Percentiles rank a stretch among this genome's conserved stretches.
Evolutionary conservation across 2,329 filamentous ascomycete genomes (phyloP).

Genomic region (Stachybotrys chartarum): DNA sequence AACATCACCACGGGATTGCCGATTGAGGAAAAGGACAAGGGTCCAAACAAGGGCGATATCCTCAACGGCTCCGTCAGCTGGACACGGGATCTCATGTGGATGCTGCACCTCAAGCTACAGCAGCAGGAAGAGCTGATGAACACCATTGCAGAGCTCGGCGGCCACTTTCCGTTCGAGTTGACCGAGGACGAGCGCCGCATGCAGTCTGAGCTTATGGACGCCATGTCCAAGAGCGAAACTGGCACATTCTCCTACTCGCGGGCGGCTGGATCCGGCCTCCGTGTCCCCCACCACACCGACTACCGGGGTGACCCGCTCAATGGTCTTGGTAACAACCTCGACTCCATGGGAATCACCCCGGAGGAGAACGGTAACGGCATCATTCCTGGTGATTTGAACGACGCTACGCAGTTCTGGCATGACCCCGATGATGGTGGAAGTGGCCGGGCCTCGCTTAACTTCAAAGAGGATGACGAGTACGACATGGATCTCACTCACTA

Average conservation of each 20-base stretch:
- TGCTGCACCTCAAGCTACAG: constrained; percentile 80
- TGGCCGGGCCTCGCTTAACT: constrained; percentile 59
- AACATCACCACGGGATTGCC: constrained; percentile 91
- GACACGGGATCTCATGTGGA: constrained; percentile 98
- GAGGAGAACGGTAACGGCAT: constrained; percentile 29
- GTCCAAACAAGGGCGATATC: constrained; percentile 97
- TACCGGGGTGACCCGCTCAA: constrained; percentile 72
- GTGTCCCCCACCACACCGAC: constrained; percentile 91
- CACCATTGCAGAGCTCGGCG: constrained; percentile 63
- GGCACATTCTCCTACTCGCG: constrained; percentile 79
- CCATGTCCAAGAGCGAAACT: constrained; percentile 72
- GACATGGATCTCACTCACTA: constrained; percentile 63
- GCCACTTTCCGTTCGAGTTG: constrained; percentile 70
- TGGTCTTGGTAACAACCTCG: constrained; percentile 29
- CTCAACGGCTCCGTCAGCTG: constrained; percentile 95
- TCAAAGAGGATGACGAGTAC: constrained; percentile 95
- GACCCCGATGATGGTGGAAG: constrained; percentile 67
- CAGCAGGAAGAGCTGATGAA: constrained; percentile 84
- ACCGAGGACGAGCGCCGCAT: constrained; percentile 93
- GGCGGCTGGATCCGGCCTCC: constrained; percentile 72
- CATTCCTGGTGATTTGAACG: constrained; percentile 38
- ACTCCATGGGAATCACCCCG: constrained; percentile 29
- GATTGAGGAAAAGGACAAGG: constrained; percentile 95
- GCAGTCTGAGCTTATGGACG: constrained; percentile 85
- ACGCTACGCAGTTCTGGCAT: constrained; percentile 54